A percentile compares a stretch with the other conserved stretches of the same genome.
Evolutionary conservation across 768 basidiomycete species (phyloP).

Genomic region (Panaeolus cyanescens): DNA sequence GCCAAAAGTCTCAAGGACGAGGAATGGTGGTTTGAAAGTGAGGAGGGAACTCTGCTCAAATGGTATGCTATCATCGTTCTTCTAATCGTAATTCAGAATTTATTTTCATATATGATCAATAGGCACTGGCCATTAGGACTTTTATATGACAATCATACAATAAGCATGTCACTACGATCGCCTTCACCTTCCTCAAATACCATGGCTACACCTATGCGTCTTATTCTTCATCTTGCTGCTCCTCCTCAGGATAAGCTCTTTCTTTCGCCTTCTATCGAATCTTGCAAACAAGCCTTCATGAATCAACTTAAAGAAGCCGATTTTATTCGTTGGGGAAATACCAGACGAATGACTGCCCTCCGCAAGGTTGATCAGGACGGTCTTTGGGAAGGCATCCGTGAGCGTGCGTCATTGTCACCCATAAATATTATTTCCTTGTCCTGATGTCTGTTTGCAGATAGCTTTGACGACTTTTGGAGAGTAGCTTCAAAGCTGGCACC

Average conservation of each 20-base stretch:
- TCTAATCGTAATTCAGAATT: background rate
- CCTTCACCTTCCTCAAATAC: constrained; percentile 42
- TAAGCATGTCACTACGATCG: constrained; percentile 58
- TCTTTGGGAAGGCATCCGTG: constrained; percentile 95
- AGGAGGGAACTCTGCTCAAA: constrained; percentile 78
- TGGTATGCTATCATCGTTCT: constrained; percentile 58
- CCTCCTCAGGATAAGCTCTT: constrained; percentile 88
- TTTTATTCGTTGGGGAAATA: constrained; percentile 96
- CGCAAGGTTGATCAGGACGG: constrained; percentile 93
- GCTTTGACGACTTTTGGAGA: constrained; percentile 94
- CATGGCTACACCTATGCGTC: constrained; percentile 61
- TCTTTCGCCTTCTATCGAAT: constrained; percentile 76
- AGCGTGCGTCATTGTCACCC: constrained; percentile 61
- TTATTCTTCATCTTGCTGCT: constrained; percentile 84
- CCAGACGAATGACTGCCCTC: constrained; percentile 89
- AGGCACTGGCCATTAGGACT: constrained; percentile 99
- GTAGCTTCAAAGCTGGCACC: constrained; percentile 94
- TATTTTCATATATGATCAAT: constrained; percentile 5
- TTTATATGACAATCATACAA: constrained; percentile 84
- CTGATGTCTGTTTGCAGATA: constrained; percentile 56
- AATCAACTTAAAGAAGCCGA: constrained; percentile 96
- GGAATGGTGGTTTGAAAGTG: constrained; percentile 98
- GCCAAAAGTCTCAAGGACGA: constrained; percentile 78
- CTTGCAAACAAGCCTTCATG: constrained; percentile 94
- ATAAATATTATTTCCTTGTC: constrained; percentile 6